Conservation (phyloP, 176 grass and related monocot genomes). For the Dendrocalamus sinicus region DNA sequence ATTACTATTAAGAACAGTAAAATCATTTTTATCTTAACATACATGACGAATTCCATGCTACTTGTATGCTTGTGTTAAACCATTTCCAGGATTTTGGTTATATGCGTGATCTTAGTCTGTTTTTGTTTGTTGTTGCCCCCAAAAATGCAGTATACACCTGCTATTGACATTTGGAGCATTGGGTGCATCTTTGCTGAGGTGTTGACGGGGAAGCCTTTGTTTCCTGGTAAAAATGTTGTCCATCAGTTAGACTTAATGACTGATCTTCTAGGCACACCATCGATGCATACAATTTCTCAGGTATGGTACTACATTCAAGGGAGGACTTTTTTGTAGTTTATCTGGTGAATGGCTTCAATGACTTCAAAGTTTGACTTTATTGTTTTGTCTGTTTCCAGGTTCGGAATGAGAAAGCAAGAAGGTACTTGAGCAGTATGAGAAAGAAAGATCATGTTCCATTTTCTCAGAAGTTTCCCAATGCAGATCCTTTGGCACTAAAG, state of each 20-base stretch:
- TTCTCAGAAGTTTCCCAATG: slow-evolving; percentile 85
- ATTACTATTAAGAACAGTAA: slow-evolving; percentile 1
- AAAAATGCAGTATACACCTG: slow-evolving; percentile 93
- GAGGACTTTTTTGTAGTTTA: neutral
- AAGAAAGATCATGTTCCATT: slow-evolving; percentile 88
- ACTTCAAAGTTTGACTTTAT: neutral
- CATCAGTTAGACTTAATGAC: slow-evolving; percentile 99
- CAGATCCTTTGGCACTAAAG: slow-evolving; percentile 87
- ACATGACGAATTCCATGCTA: neutral
- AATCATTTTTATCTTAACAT: neutral
- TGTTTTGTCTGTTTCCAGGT: slow-evolving; percentile 53
- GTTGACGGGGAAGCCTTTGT: slow-evolving; percentile 94
- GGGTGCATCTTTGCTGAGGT: slow-evolving; percentile 99
- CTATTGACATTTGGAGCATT: slow-evolving; percentile 99
- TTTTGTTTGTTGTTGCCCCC: slow-evolving; percentile 12
- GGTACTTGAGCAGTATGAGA: slow-evolving; percentile 95
- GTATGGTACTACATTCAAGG: slow-evolving; percentile 50
- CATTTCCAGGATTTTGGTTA: neutral
- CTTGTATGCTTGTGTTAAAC: neutral
- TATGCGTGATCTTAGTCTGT: slow-evolving; percentile 32
- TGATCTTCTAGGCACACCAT: slow-evolving; percentile 93
- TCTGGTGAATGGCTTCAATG: neutral
- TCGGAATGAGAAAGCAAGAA: slow-evolving; percentile 96
- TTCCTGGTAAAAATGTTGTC: slow-evolving; percentile 99
- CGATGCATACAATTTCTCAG: slow-evolving; percentile 88